Evolutionary conservation across 768 basidiomycete genomes (phyloP).

Genomic region (Galerina sulciceps): DNA sequence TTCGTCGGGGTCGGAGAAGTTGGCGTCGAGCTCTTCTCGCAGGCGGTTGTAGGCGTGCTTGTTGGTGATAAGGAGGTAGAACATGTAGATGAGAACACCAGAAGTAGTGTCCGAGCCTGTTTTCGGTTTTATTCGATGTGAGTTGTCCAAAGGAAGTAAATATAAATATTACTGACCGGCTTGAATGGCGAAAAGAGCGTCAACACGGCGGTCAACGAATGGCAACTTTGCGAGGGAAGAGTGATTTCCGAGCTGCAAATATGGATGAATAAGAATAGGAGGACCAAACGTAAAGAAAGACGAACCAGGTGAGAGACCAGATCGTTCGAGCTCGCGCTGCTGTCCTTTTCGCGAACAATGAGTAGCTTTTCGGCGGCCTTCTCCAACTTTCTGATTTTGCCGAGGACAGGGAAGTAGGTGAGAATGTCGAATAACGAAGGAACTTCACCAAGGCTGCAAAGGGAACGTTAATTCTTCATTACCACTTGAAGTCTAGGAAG

Average conservation of each 20-base stretch:
- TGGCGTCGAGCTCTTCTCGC: slow-evolving; percentile 28
- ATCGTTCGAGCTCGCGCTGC: neutral
- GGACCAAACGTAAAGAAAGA: too few species aligned
- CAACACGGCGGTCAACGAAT: slow-evolving; percentile 14
- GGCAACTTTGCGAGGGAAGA: neutral
- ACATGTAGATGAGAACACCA: slow-evolving; percentile 21
- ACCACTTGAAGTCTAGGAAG: neutral
- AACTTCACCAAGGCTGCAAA: slow-evolving; percentile 30
- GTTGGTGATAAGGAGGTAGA: slow-evolving; percentile 29
- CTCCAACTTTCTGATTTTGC: slow-evolving; percentile 3
- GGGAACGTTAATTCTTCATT: neutral
- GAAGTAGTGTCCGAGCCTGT: slow-evolving; percentile 35
- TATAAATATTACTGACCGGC: slow-evolving; percentile 19
- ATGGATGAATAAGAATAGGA: too few species aligned
- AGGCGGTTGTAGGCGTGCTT: slow-evolving; percentile 22
- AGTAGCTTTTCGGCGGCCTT: neutral
- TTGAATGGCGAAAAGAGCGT: slow-evolving; percentile 24
- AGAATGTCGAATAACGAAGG: slow-evolving; percentile 35
- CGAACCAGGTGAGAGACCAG: neutral
- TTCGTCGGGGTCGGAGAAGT: slow-evolving; percentile 25
- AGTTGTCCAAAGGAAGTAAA: neutral
- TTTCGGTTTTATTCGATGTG: neutral
- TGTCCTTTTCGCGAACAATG: neutral
- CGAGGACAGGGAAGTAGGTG: slow-evolving; percentile 27
- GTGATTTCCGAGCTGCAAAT: neutral